Evolutionary conservation across 169 alveolate genomes (phyloP).

Genomic region (Babesia ovata): DNA sequence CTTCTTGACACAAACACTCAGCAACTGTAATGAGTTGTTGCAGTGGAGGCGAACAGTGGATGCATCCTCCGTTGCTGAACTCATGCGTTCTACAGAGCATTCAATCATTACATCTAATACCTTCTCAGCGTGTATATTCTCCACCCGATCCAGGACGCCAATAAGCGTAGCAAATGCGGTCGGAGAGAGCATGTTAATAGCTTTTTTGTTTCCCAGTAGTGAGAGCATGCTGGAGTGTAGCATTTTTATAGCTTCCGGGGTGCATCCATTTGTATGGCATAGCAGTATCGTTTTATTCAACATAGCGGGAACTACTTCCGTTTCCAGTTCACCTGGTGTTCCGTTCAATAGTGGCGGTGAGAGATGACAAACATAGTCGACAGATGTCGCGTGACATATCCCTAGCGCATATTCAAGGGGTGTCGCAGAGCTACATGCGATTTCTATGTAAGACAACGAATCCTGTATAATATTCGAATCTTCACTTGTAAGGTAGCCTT

Average conservation of each 20-base stretch:
- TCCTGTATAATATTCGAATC: background rate
- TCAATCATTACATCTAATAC: background rate
- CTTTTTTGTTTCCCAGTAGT: background rate
- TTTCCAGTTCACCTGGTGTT: background rate
- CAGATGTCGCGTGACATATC: constrained; percentile 5
- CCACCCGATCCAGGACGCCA: background rate
- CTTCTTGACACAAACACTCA: background rate
- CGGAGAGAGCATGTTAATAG: background rate
- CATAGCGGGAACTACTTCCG: constrained; percentile 28
- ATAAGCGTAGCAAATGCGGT: background rate
- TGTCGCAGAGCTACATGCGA: background rate
- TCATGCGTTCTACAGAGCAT: constrained; percentile 3
- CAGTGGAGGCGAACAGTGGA: background rate
- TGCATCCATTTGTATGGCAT: background rate
- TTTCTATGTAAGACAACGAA: background rate
- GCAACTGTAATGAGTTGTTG: background rate
- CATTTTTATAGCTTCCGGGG: background rate
- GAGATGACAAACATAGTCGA: background rate
- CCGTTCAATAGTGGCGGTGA: background rate
- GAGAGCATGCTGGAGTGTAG: background rate
- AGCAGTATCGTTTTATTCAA: background rate
- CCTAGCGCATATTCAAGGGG: constrained; percentile 16
- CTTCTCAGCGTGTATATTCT: background rate
- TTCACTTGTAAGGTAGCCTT: background rate
- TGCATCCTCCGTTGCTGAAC: background rate